These are phyloP conservation scores for Diaporthe ilicicola DNA, from an alignment of 2,329 filamentous ascomycete species.

Conservation along the genomic window DNA sequence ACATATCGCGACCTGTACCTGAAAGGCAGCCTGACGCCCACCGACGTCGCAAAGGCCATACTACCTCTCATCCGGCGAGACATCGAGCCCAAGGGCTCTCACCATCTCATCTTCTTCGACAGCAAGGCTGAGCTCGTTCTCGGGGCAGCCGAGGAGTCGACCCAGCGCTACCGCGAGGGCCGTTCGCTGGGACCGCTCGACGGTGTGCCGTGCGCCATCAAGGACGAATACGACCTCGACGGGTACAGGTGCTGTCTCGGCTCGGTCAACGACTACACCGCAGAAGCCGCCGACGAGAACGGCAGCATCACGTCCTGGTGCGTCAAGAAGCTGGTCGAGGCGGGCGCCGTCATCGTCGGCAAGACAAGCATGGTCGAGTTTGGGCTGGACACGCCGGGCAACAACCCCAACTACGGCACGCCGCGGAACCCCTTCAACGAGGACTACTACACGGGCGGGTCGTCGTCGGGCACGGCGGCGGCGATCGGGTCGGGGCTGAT, in stretches of 20 bases:
- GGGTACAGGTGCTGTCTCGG: constrained; percentile 76
- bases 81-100: constrained; percentile 45
- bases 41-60: constrained; percentile 54
- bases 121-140: constrained; percentile 51
- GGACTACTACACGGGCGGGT: constrained; percentile 79
- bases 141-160: constrained; percentile 54
- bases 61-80: constrained; percentile 55
- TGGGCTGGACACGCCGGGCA: constrained; percentile 78
- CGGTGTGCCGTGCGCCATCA: constrained; percentile 77
- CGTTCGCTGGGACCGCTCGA: constrained; percentile 71
- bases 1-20: constrained; percentile 56
- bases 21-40: constrained; percentile 54
- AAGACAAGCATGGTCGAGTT: constrained; percentile 82
- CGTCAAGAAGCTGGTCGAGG: constrained; percentile 73
- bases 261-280: constrained; percentile 67
- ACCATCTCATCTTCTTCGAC: constrained; percentile 56
- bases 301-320: constrained; percentile 69
- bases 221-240: constrained; percentile 80
- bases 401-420: constrained; percentile 77
- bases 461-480: constrained; percentile 77
- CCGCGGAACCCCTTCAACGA: constrained; percentile 79
- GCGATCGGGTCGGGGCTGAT: constrained; percentile 75
- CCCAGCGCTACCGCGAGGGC: constrained; percentile 58
- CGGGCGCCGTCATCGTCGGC: constrained; percentile 75
- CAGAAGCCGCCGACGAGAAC: constrained; percentile 47